These are phyloP conservation scores for Hypoxylon fuscum DNA, from an alignment of 495 filamentous ascomycete genomes.

Conservation along the genomic window DNA sequence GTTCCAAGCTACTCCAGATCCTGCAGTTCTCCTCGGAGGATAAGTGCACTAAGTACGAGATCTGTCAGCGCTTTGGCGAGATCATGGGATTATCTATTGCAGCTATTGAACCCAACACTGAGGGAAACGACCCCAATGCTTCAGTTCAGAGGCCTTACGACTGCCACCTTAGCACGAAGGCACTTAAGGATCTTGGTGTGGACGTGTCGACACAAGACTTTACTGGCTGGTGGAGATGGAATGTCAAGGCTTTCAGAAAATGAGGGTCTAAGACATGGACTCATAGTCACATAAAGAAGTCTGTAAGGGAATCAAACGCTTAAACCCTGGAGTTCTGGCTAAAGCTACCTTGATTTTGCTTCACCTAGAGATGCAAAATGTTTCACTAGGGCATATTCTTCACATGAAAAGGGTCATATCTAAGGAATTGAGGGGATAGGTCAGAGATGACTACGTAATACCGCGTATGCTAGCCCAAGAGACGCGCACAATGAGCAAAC, in stretches of 20 bases:
- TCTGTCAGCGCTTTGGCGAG: constrained; percentile 80
- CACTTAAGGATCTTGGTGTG: constrained; percentile 77
- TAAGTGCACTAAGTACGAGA: constrained; percentile 89
- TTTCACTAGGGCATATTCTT: too few relatives aligned
- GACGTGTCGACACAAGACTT: constrained; percentile 81
- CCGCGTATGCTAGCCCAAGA: too few relatives aligned
- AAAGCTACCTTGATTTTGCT: too few relatives aligned
- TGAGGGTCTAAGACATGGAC: constrained; percentile 40
- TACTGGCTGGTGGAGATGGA: constrained; percentile 78
- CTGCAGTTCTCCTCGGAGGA: constrained; percentile 92
- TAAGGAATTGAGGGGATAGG: too few relatives aligned
- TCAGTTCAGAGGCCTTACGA: constrained; percentile 86
- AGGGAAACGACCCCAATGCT: constrained; percentile 79
- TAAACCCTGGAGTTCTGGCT: neutral
- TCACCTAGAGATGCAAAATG: too few relatives aligned
- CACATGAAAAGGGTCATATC: too few relatives aligned
- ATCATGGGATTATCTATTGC: constrained; percentile 81
- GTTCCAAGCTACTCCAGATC: constrained; percentile 67
- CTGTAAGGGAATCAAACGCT: constrained; percentile 22
- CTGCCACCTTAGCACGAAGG: constrained; percentile 83
- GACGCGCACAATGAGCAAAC: too few relatives aligned
- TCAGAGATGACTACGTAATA: too few relatives aligned
- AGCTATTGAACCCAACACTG: constrained; percentile 73
- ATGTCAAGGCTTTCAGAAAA: constrained; percentile 59
- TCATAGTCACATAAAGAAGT: constrained; percentile 5